Evolutionary conservation across 257 asterid genomes (phyloP).

Genomic region (Handroanthus guayacan): DNA sequence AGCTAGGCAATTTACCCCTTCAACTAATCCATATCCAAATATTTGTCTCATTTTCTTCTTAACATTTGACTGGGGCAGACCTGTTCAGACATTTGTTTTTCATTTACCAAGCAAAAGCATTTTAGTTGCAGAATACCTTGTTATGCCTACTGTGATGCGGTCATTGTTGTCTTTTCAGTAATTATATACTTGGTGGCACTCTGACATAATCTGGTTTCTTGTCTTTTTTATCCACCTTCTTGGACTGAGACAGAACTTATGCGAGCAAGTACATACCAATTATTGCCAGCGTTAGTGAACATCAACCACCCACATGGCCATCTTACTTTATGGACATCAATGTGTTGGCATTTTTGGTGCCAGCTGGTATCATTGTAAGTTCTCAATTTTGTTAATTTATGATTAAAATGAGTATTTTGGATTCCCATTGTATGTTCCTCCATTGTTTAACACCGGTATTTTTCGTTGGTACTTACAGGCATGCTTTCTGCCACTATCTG

Average conservation of each 20-base stretch:
- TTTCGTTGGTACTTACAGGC: conserved; percentile 66
- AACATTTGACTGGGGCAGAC: neutral
- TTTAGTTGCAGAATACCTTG: neutral
- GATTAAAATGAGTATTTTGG: conserved; percentile 9
- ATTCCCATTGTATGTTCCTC: conserved; percentile 16
- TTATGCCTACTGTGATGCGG: neutral
- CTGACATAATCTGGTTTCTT: conserved; percentile 33
- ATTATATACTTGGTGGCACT: conserved; percentile 21
- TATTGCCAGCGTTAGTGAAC: conserved; percentile 99
- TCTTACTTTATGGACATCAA: conserved; percentile 98
- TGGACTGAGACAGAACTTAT: conserved; percentile 76
- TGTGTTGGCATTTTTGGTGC: conserved; percentile 96
- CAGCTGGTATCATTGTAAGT: conserved; percentile 98
- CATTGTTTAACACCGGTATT: conserved; percentile 8
- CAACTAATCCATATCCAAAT: neutral
- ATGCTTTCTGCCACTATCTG: conserved; percentile 94
- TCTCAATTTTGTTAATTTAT: conserved; percentile 29
- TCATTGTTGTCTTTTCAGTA: neutral
- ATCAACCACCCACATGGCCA: conserved; percentile 99
- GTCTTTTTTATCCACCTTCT: conserved; percentile 12
- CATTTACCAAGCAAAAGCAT: too few species aligned
- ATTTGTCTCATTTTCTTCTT: neutral
- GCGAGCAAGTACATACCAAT: conserved; percentile 99
- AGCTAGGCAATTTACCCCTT: neutral
- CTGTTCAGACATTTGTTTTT: too few species aligned